Conservation (phyloP, 768 basidiomycete species). For the Leccinum arenicola region DNA sequence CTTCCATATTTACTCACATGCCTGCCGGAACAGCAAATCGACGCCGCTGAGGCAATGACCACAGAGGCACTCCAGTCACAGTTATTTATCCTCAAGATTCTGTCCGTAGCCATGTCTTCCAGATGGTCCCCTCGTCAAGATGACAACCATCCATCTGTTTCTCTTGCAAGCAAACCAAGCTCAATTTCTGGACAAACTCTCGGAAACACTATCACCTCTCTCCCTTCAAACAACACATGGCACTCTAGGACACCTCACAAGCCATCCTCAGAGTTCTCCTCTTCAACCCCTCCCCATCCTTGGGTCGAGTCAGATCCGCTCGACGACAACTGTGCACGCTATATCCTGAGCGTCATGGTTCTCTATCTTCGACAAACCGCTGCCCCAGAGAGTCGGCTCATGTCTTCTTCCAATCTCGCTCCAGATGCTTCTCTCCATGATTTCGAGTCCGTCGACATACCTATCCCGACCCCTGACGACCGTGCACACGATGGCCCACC, state of each 20-base stretch:
- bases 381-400: conserved; percentile 50
- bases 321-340: conserved; percentile 79
- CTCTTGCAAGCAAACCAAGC: conserved; percentile 40
- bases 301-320: conserved; percentile 69
- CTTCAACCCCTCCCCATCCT: conserved; percentile 34
- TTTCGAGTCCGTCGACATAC: conserved; percentile 57
- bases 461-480: conserved; percentile 24
- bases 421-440: conserved; percentile 68
- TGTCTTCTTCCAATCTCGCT: conserved; percentile 58
- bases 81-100: conserved; percentile 78
- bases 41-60: conserved; percentile 48
- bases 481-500: conserved; percentile 17
- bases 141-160: conserved; percentile 39
- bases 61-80: conserved; percentile 84
- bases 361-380: conserved; percentile 76
- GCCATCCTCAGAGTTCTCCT: conserved; percentile 40
- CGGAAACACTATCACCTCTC: conserved; percentile 34
- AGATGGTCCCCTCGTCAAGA: conserved; percentile 57
- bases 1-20: conserved; percentile 11
- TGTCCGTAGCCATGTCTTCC: conserved; percentile 74
- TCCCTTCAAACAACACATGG: conserved; percentile 28
- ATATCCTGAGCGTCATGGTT: conserved; percentile 79
- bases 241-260: conserved; percentile 32
- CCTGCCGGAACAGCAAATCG: conserved; percentile 45
- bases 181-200: conserved; percentile 32